Evolutionary conservation across 768 basidiomycete species (phyloP), one percentile per base, ranked within the genome.

Genomic region (Collybia nuda): DNA sequence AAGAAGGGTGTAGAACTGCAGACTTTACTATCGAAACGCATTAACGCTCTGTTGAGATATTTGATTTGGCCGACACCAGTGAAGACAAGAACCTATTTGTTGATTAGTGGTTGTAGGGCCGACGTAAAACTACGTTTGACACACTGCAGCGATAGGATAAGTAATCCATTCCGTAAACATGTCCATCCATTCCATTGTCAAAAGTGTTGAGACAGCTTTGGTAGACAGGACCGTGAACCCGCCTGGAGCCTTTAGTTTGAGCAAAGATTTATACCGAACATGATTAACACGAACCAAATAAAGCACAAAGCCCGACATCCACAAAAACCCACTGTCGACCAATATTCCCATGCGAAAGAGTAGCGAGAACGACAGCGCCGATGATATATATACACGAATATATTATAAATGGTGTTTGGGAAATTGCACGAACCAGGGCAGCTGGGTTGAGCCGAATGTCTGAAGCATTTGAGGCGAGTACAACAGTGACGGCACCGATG

Each of bases 181-280:
- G 12, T 82, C 75, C 21, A 89, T 69, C 78, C 90, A 89, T 63
- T 88, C 75, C 56, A 83, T 73, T 23, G 91, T 91, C 41, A 98
- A 70, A 18, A 99, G 73, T 0, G 88, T 91, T 12, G 93, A 94
- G 38, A 96, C 67, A 0, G 90, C 96, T 63, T 99, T 98, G 7
- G 96, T 98, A 1, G 90, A 83, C 2, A 99, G 74, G 0, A 98
- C 96, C 3, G 95, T 96, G 66, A 93, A 98, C 2, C 90, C 93
- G n/a, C 91, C 90, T 90, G 21, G 40, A 41, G 28, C 23, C 55
- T 11, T 55, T 29, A 14, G 17, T 23, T 40, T 36, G 5, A 39
- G 52, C 28, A 47, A 15, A 6, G 50, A 1, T 14, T 26, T 22
- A 5, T 21, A 22, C 44, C 38, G 26, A 6, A 36, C 41, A 48